Percentiles rank a stretch among this genome's conserved stretches.
These are phyloP conservation scores for Podospora pseudocomata DNA, from an alignment of 495 filamentous ascomycete species.

Conservation along the genomic window DNA sequence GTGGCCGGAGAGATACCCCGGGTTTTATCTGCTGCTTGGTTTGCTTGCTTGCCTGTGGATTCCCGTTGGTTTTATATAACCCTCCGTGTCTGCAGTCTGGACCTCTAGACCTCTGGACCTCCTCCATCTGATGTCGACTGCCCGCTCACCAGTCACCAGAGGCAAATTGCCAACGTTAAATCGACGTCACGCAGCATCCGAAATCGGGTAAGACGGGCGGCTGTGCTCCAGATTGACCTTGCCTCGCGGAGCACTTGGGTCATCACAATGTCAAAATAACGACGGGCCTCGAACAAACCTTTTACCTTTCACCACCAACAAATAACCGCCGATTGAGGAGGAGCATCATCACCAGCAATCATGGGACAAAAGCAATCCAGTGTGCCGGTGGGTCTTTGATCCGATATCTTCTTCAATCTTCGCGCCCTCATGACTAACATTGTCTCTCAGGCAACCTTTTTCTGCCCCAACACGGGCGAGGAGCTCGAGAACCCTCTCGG, in stretches of 20 bases:
- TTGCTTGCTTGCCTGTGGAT: background rate
- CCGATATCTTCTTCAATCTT: background rate
- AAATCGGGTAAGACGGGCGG: slow-evolving; percentile 5
- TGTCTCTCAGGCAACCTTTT: slow-evolving; percentile 23
- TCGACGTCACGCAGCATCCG: slow-evolving; percentile 12
- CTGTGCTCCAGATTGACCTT: background rate
- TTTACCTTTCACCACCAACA: background rate
- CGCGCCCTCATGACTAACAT: background rate
- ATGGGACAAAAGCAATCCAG: slow-evolving; percentile 24
- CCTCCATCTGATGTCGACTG: background rate
- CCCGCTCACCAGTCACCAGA: background rate
- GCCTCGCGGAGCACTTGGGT: background rate
- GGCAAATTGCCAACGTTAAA: slow-evolving; percentile 3
- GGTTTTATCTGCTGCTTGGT: background rate
- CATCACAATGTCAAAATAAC: slow-evolving; percentile 7
- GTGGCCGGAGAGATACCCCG: slow-evolving; percentile 12
- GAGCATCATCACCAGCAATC: background rate
- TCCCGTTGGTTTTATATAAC: slow-evolving; percentile 9
- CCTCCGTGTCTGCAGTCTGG: background rate
- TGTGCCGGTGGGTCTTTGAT: slow-evolving; percentile 10
- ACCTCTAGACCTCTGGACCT: too few relatives aligned
- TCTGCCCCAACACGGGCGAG: slow-evolving; percentile 30
- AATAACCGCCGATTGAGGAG: background rate
- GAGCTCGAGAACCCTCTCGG: slow-evolving; percentile 26
- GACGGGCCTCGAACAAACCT: background rate